These are phyloP conservation scores for Viola odorata DNA, from an alignment of 345 rosid genomes.

Conservation along the genomic window DNA sequence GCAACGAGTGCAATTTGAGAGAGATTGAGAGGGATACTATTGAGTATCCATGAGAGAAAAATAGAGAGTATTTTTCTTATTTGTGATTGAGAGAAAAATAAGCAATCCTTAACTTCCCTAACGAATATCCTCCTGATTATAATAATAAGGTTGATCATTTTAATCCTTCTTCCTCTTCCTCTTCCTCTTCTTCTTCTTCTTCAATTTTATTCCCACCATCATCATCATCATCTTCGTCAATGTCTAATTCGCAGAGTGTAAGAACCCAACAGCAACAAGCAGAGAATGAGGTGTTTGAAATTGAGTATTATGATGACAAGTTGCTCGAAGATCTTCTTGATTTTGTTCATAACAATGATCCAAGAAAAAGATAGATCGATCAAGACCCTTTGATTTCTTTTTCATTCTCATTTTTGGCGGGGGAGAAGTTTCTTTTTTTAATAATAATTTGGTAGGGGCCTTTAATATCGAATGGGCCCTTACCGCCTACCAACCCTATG, in stretches of 20 bases:
- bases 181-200: constrained; percentile 9
- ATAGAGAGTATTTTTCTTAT: no score
- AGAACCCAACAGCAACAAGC: not conserved
- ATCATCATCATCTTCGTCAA: constrained; percentile 1
- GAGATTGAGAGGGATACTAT: no score
- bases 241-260: constrained; percentile 10
- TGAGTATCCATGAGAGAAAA: no score
- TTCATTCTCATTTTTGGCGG: no score
- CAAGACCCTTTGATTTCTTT: no score
- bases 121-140: constrained; percentile 30
- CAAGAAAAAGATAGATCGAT: constrained; percentile 15
- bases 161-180: constrained; percentile 18
- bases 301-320: constrained; percentile 51
- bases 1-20: no score
- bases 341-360: constrained; percentile 22
- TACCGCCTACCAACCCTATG: no score
- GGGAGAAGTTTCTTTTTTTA: no score
- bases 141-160: constrained; percentile 8
- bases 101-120: constrained; percentile 75
- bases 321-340: constrained; percentile 54
- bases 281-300: constrained; percentile 36
- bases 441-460: no score
- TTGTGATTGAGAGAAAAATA: no score
- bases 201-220: not conserved
- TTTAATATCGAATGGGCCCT: no score